These are phyloP conservation scores for Xylaria telfairii DNA, from an alignment of 495 filamentous ascomycete species.

Conservation along the genomic window DNA sequence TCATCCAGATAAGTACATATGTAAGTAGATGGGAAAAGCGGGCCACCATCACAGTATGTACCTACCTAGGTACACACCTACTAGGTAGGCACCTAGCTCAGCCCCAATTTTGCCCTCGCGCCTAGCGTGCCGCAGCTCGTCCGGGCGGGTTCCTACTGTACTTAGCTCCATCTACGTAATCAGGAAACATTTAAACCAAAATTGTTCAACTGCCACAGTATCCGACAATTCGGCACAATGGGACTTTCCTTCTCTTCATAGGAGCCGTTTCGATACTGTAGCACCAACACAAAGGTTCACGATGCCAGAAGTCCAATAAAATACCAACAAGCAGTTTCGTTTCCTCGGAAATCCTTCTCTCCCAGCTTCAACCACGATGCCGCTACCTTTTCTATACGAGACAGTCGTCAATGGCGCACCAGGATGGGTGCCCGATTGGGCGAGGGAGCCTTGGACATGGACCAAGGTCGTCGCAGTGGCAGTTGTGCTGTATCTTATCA, in stretches of 20 bases:
- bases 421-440: conserved; percentile 66
- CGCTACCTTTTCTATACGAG: conserved; percentile 73
- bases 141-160: no score
- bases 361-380: conserved; percentile 61
- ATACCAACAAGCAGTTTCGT: background rate
- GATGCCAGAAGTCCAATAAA: background rate
- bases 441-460: conserved; percentile 53
- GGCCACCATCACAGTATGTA: no score
- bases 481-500: conserved; percentile 67
- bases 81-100: background rate
- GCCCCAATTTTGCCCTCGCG: background rate
- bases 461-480: conserved; percentile 66
- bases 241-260: conserved; percentile 3
- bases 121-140: background rate
- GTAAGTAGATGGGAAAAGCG: no score
- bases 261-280: conserved; percentile 27
- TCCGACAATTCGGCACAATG: background rate
- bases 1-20: background rate
- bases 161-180: conserved; percentile 21
- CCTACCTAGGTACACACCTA: no score
- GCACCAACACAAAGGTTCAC: conserved; percentile 20
- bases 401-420: conserved; percentile 67
- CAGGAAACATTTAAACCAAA: background rate
- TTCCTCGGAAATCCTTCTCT: background rate
- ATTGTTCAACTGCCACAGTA: background rate